Evolutionary conservation across 129 eudicot species (phyloP), one percentile per base, ranked within the genome.

Genomic region (Chrysanthemum makinoi): DNA sequence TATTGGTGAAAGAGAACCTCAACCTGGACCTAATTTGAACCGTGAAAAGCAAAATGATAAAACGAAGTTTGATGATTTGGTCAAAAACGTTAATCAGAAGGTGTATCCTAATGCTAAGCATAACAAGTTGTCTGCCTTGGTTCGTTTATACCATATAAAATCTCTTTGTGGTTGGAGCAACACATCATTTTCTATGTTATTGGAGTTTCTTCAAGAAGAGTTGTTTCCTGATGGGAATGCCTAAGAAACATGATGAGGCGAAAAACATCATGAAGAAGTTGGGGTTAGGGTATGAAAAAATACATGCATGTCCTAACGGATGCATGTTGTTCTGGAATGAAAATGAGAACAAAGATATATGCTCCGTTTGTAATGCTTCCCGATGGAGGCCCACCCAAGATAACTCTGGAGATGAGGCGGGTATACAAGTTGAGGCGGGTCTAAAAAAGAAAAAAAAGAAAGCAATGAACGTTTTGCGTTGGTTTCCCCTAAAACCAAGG

Each of bases 401-500:
- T 15, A 62, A 33, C 35, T n/a, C 12, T 11, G 20, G 33, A 1
- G 5, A 12, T 13, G 48, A 14, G 15, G 0, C 2, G 6, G 33
- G 66, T 20, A 20, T 20, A 20, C 22, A 20, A 1, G 5, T 4
- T 13, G 48, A 30, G 12, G 0, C 7, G 46, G 33, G 48, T 4
- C 48, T 46, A 11, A 46, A 18, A 2, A 62, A 62, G 49, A 62
- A 62, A 2, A 30, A 62, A 5, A 30, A 62, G 49, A 62, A 43
- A 13, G 69, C 53, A 14, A n/a, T 28, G 44, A 65, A 65, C 9
- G n/a, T 43, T 2, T 43, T 43, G 44, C 26, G 16, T 2, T 65
- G 69, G 53, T 65, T 65, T 65, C 69, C 69, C 18, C 44, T 65
- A 65, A 65, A 43, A 26, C 69, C 33, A 16, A 43, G 69, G 10